Evolutionary conservation across 2,329 filamentous ascomycete genomes (phyloP).

Genomic region (Monosporascus cannonballus): DNA sequence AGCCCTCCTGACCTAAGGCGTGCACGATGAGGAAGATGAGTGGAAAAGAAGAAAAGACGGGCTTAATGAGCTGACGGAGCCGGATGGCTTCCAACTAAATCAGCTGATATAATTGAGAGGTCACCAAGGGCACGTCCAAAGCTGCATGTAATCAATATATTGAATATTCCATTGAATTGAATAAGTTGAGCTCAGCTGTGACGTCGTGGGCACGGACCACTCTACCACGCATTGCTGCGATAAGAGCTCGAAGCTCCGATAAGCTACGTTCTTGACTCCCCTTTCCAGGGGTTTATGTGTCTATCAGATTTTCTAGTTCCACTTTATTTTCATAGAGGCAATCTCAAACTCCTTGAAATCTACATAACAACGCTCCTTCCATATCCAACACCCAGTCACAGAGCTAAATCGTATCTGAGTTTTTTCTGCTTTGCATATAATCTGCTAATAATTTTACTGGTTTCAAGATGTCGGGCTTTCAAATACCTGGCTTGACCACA

Average conservation of each 20-base stretch:
- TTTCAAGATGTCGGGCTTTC: conserved; percentile 15
- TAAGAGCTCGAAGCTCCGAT: not conserved
- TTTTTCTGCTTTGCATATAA: not conserved
- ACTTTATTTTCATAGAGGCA: conserved; percentile 21
- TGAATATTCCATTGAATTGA: no score
- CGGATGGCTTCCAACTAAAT: not conserved
- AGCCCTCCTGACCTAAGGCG: no score
- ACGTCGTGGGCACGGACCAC: not conserved
- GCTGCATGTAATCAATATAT: no score
- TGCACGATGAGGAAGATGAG: no score
- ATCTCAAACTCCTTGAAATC: not conserved
- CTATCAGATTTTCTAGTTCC: conserved; percentile 8
- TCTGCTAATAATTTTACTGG: not conserved
- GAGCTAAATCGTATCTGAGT: no score
- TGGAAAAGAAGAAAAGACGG: not conserved
- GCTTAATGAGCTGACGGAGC: no score
- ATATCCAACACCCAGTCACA: no score
- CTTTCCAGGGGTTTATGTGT: not conserved
- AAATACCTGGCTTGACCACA: conserved; percentile 24
- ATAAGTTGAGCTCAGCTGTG: not conserved
- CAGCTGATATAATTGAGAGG: no score
- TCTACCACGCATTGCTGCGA: not conserved
- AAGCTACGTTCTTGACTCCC: not conserved
- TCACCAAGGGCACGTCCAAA: no score
- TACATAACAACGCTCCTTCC: no score